Percentiles rank a stretch among this genome's conserved stretches.
Evolutionary conservation across 106 monocot genomes (phyloP).

Genomic region (Platanthera zijinensis): DNA sequence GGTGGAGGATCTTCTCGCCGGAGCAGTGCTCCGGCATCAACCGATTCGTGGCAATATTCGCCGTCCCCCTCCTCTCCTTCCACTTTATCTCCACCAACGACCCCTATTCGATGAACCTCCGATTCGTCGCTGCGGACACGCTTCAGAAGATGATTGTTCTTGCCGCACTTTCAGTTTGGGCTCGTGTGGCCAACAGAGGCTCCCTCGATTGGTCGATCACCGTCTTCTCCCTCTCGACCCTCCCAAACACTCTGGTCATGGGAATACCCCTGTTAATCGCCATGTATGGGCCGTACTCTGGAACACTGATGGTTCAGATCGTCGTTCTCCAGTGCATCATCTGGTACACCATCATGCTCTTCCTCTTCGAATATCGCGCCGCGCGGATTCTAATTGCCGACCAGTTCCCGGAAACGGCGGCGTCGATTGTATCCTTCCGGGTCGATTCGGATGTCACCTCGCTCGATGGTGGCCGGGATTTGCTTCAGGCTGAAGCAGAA

Average conservation of each 20-base stretch:
- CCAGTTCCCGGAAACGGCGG: constrained; percentile 66
- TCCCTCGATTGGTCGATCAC: constrained; percentile 62
- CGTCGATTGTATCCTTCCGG: constrained; percentile 43
- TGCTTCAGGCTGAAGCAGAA: constrained; percentile 46
- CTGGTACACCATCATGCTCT: constrained; percentile 62
- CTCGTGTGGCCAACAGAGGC: constrained; percentile 7
- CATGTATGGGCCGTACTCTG: constrained; percentile 60
- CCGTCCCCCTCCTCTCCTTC: constrained; percentile 62
- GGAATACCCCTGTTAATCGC: constrained; percentile 60
- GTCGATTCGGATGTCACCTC: constrained; percentile 55
- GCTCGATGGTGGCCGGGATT: constrained; percentile 36
- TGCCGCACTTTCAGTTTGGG: constrained; percentile 38
- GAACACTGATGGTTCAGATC: constrained; percentile 60
- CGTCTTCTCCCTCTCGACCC: constrained; percentile 59
- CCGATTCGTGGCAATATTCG: constrained; percentile 55
- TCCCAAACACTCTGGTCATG: constrained; percentile 72
- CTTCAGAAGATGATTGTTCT: constrained; percentile 55
- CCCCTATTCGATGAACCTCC: constrained; percentile 58
- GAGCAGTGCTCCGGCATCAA: constrained; percentile 74
- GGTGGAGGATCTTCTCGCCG: constrained; percentile 62
- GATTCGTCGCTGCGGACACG: constrained; percentile 54
- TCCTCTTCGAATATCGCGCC: constrained; percentile 68
- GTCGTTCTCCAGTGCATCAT: constrained; percentile 70
- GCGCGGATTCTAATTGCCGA: constrained; percentile 49
- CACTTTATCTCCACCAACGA: constrained; percentile 66